Conservation (phyloP, 192 early-diverging fungal species). For the Linderina pennispora region DNA sequence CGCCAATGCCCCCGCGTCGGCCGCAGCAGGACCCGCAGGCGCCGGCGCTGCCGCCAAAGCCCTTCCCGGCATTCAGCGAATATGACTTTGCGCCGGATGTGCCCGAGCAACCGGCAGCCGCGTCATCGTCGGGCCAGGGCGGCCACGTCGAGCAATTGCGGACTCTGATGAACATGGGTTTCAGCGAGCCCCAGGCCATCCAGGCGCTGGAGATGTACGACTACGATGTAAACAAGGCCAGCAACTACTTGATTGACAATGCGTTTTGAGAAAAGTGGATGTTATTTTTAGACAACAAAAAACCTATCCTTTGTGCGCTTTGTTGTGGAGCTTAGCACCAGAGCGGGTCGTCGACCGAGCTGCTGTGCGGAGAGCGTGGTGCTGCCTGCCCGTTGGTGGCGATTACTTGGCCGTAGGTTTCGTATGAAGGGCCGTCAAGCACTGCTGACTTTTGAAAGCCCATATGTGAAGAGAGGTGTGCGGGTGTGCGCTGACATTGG, state of each 20-base stretch:
- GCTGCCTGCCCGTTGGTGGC: too few relatives aligned
- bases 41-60: constrained; percentile 40
- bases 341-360: background rate
- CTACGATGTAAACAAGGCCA: constrained; percentile 65
- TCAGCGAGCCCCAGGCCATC: constrained; percentile 58
- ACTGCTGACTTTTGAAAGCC: too few relatives aligned
- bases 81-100: constrained; percentile 37
- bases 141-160: constrained; percentile 46
- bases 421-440: too few relatives aligned
- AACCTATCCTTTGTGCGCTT: background rate
- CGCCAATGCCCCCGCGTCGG: constrained; percentile 5
- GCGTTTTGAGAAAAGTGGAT: constrained; percentile 1
- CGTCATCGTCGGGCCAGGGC: constrained; percentile 4
- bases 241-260: constrained; percentile 69
- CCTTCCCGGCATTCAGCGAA: constrained; percentile 39
- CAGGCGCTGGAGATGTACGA: constrained; percentile 65
- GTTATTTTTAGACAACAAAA: background rate
- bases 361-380: too few relatives aligned
- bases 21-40: constrained; percentile 9
- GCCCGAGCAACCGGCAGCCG: constrained; percentile 5
- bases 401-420: too few relatives aligned
- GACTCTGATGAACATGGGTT: constrained; percentile 66
- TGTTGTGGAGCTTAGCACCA: background rate
- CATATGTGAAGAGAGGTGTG: too few relatives aligned
- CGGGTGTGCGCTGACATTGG: too few relatives aligned